phyloP scores from a whole-genome alignment of 345 rosid genomes.

The Corchorus capsularis region DNA sequence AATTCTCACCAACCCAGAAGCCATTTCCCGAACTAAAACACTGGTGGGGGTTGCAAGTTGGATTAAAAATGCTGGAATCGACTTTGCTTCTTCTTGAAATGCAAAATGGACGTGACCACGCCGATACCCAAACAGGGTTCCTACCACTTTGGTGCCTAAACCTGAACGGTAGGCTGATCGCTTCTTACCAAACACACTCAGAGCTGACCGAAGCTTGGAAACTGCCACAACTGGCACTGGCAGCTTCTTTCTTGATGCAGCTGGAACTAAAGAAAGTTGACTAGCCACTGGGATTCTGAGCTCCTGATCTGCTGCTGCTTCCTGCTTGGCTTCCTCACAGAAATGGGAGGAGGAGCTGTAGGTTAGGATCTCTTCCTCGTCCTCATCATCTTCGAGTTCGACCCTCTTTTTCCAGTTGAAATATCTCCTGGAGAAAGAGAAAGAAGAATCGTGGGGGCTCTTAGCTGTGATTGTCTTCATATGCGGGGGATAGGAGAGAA shows the following conservation, averaged over 20 bases:
- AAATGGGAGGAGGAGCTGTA: conserved; percentile 37
- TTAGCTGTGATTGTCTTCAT: conserved; percentile 80
- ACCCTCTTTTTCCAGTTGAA: conserved; percentile 81
- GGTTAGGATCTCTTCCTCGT: conserved; percentile 48
- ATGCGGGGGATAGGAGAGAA: conserved; percentile 7
- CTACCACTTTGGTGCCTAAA: conserved; percentile 58
- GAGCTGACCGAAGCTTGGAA: conserved; percentile 65
- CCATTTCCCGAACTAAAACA: conserved; percentile 84
- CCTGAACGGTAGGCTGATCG: conserved; percentile 39
- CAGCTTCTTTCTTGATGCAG: conserved; percentile 35
- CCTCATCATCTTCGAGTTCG: conserved; percentile 49
- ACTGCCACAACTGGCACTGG: conserved; percentile 30
- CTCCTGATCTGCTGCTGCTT: conserved; percentile 21
- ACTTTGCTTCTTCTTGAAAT: conserved; percentile 70
- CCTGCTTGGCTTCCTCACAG: conserved; percentile 34
- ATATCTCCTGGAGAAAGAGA: conserved; percentile 89
- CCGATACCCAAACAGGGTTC: conserved; percentile 87
- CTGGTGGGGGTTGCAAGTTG: conserved; percentile 85
- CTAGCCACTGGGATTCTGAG: conserved; percentile 28
- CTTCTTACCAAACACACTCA: conserved; percentile 40
- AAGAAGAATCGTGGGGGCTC: conserved; percentile 72
- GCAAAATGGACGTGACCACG: conserved; percentile 88
- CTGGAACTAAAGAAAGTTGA: conserved; percentile 20
- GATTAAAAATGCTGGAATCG: conserved; percentile 64
- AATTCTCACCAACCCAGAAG: conserved; percentile 84